Percentiles rank a stretch among this genome's conserved stretches.
phyloP scores from a whole-genome alignment of 139 green algal species.

The Tetradesmus lagerheimii region DNA sequence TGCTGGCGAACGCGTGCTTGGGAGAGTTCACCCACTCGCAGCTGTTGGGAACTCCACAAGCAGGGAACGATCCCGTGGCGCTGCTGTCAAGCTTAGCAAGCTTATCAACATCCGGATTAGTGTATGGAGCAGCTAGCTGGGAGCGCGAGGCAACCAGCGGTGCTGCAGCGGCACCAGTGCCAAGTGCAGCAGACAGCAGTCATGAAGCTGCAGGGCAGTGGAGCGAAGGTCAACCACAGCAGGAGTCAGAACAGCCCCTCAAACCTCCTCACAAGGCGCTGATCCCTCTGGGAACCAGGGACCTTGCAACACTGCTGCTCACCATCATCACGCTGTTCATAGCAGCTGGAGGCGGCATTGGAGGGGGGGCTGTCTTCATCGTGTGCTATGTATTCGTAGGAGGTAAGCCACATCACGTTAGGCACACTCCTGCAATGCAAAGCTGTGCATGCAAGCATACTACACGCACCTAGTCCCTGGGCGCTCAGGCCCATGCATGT shows the following conservation, averaged over 20 bases:
- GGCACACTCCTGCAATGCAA: neutral
- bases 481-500: too few relatives aligned
- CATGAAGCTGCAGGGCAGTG: neutral
- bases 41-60: neutral
- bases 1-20: neutral
- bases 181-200: neutral
- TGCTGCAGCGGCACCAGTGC: neutral
- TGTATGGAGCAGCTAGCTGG: neutral
- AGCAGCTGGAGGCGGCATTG: conserved; percentile 68
- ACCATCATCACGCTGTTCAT: conserved; percentile 53
- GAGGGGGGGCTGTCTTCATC: conserved; percentile 62
- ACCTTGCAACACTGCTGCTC: conserved; percentile 40
- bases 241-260: neutral
- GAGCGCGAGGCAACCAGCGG: neutral
- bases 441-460: neutral
- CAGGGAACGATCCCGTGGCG: neutral
- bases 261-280: conserved; percentile 53
- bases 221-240: neutral
- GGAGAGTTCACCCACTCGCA: neutral
- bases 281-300: conserved; percentile 37
- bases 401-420: conserved; percentile 17
- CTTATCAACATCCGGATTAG: neutral
- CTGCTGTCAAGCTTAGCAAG: neutral
- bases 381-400: conserved; percentile 55
- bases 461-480: neutral